Evolutionary conservation across 768 basidiomycete genomes (phyloP).

Genomic region (Tulasnella calospora): DNA sequence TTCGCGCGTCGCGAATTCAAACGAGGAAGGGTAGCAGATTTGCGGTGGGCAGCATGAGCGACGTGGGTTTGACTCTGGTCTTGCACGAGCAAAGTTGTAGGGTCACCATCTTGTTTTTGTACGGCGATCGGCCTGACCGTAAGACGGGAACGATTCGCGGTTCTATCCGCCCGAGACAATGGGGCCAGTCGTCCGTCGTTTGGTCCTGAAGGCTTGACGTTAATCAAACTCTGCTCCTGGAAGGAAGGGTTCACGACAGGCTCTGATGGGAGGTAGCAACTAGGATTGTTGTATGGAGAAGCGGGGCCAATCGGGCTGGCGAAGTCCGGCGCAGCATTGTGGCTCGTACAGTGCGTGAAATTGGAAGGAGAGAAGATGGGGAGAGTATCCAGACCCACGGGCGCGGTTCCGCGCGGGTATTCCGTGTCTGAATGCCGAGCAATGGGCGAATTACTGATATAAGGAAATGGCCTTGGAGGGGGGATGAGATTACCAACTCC

Average conservation of each 20-base stretch:
- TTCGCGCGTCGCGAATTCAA: neutral
- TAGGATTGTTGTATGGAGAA: neutral
- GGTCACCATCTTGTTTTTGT: neutral
- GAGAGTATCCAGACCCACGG: neutral
- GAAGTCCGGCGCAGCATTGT: neutral
- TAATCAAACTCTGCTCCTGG: neutral
- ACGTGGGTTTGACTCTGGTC: neutral
- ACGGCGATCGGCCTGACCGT: neutral
- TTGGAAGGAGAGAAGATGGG: neutral
- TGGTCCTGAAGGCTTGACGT: neutral
- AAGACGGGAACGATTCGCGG: neutral
- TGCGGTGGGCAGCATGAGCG: neutral
- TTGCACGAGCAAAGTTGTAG: neutral
- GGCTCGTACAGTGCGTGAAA: neutral
- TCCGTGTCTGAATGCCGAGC: neutral
- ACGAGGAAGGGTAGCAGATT: neutral
- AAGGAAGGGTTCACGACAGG: too few species aligned
- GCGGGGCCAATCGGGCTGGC: too few species aligned
- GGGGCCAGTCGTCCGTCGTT: neutral
- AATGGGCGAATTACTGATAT: neutral
- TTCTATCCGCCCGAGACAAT: neutral
- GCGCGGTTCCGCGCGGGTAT: neutral
- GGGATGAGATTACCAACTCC: neutral
- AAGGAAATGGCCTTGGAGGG: neutral
- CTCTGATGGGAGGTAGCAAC: neutral